These are phyloP conservation scores for Volutella citrinella DNA, from an alignment of 2,329 filamentous ascomycete species.

Conservation along the genomic window DNA sequence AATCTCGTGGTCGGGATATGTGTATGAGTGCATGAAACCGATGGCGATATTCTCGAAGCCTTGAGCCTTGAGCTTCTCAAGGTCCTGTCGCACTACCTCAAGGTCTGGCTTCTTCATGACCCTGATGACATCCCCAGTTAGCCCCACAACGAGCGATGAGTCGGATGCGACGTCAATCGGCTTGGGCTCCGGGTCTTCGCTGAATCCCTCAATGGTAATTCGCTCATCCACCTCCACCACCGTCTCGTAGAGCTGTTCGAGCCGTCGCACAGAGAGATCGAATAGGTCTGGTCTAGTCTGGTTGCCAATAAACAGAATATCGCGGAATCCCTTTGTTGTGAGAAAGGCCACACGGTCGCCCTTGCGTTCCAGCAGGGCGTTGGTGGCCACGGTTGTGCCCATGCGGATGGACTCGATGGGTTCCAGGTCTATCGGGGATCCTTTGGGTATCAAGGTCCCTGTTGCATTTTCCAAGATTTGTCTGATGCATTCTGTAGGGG, in stretches of 20 bases:
- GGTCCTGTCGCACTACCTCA: conserved; percentile 48
- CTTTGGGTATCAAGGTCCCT: conserved; percentile 30
- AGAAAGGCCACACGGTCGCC: conserved; percentile 69
- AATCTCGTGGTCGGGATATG: conserved; percentile 54
- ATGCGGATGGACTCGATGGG: conserved; percentile 66
- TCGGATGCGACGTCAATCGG: conserved; percentile 40
- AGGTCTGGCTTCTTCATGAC: conserved; percentile 60
- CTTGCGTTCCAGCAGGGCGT: conserved; percentile 72
- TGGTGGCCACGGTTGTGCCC: conserved; percentile 79
- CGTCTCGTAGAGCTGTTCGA: conserved; percentile 65
- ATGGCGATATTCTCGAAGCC: conserved; percentile 55
- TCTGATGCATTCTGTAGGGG: conserved; percentile 70
- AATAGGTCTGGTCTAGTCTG: conserved; percentile 72
- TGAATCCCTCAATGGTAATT: conserved; percentile 71
- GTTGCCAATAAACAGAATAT: conserved; percentile 70
- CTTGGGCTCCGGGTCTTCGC: conserved; percentile 61
- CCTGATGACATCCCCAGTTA: conserved; percentile 67
- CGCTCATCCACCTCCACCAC: conserved; percentile 74
- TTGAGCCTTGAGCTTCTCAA: conserved; percentile 58
- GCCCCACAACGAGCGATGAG: conserved; percentile 61
- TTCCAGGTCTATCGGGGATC: conserved; percentile 31
- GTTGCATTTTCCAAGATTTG: conserved; percentile 35
- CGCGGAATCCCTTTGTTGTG: conserved; percentile 69
- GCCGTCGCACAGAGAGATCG: conserved; percentile 65
- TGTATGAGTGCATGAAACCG: conserved; percentile 71